These are phyloP conservation scores for Vaccinium macrocarpon DNA, from an alignment of 148 eudicot species.

Conservation along the genomic window DNA sequence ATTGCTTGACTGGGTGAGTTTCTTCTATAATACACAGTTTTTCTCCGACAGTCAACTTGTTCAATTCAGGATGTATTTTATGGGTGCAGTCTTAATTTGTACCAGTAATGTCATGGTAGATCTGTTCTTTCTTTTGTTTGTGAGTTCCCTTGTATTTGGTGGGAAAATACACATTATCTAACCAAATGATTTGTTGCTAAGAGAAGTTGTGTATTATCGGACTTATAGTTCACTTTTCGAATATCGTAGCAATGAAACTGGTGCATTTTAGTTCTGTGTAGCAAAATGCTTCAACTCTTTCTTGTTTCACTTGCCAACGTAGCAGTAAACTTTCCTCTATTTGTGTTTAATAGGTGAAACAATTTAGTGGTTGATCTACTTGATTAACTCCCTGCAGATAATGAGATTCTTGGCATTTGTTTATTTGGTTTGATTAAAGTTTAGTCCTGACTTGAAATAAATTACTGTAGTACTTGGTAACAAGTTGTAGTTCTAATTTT, in stretches of 20 bases:
- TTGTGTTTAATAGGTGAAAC: neutral
- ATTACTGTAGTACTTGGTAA: too few relatives aligned
- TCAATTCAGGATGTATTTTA: neutral
- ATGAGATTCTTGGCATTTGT: neutral
- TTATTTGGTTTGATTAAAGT: neutral
- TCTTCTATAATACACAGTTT: neutral
- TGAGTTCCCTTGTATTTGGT: neutral
- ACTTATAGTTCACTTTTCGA: neutral
- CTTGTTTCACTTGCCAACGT: neutral
- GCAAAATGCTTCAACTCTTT: neutral
- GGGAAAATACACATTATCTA: neutral
- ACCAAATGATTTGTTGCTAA: neutral
- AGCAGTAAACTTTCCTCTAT: neutral
- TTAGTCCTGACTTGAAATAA: too few relatives aligned
- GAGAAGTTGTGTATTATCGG: neutral
- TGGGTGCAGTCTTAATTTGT: neutral
- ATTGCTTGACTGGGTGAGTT: neutral
- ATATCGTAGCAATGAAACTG: neutral
- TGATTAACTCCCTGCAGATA: neutral
- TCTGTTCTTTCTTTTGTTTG: neutral
- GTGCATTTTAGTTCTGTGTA: neutral
- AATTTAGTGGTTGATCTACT: neutral
- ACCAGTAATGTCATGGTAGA: neutral
- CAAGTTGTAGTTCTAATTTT: too few relatives aligned
- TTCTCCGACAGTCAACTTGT: neutral